Evolutionary conservation across 805 yeast species (phyloP).

Genomic region (baker's yeast (Saccharomyces cerevisiae)): DNA sequence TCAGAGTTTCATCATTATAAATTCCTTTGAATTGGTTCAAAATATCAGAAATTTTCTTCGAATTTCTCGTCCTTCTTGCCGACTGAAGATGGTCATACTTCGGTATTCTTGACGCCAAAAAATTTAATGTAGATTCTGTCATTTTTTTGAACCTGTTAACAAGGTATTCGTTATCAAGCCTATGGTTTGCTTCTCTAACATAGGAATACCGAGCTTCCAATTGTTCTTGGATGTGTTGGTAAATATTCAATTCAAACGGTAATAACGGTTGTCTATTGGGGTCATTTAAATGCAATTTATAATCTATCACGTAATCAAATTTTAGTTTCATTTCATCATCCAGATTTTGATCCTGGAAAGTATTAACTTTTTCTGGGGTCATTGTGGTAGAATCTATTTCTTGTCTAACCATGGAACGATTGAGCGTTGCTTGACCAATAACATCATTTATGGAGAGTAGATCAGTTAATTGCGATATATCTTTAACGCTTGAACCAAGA

Average conservation of each 20-base stretch:
- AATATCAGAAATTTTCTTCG: slow-evolving; percentile 18
- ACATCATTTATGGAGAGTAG: slow-evolving; percentile 17
- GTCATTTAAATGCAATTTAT: slow-evolving; percentile 18
- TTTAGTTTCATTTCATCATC: slow-evolving; percentile 19
- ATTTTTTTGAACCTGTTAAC: slow-evolving; percentile 5
- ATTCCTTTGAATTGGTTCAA: slow-evolving; percentile 16
- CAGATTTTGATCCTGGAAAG: not conserved
- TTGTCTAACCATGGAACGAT: slow-evolving; percentile 17
- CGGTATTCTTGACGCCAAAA: slow-evolving; percentile 12
- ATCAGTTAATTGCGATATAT: slow-evolving; percentile 5
- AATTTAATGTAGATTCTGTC: slow-evolving; percentile 8
- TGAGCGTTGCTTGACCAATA: slow-evolving; percentile 5
- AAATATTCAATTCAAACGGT: slow-evolving; percentile 21
- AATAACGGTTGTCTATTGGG: slow-evolving; percentile 6
- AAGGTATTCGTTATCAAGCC: not conserved
- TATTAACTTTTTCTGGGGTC: slow-evolving; percentile 7
- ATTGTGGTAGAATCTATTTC: slow-evolving; percentile 19
- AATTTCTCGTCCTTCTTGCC: slow-evolving; percentile 23
- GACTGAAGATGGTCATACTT: slow-evolving; percentile 1
- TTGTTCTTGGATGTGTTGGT: slow-evolving; percentile 5
- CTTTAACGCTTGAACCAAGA: not conserved
- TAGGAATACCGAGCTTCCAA: not conserved
- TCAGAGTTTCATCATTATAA: slow-evolving; percentile 1
- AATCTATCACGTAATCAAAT: slow-evolving; percentile 25
- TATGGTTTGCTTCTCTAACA: not conserved